Base-by-base conservation (phyloP, 768 basidiomycete species). In the Amanita fuliginea region DNA sequence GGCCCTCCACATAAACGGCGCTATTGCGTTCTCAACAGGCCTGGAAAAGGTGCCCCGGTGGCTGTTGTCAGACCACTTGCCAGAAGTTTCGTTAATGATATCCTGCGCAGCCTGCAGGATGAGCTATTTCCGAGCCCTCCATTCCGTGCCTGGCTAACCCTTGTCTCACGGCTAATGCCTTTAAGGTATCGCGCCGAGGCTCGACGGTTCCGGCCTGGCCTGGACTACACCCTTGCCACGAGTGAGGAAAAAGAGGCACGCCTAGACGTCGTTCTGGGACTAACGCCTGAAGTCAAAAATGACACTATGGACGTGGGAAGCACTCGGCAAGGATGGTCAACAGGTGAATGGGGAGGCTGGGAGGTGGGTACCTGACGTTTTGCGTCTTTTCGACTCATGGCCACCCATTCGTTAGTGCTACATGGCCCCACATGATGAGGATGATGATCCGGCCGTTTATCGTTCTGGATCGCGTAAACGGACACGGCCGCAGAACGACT, bases 1-100 rank as follows among this genome's bases (percentile, higher is more conserved):
- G 92, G 94, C 2, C 95, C 95, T 1, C 91, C 95, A 24, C 92
- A 94, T 64, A 92, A 94, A 63, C 90, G 89, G 76, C 88, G 95
- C 30, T 97, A 93, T 71, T 85, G 87, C 63, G 73, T 75, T 3
- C 80, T 94, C 22, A 64, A 65, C 24, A 62, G 69, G 18, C 67
- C 56, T 22, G 57, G 56, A 41, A 62, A 61, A 11, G 64, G 66
- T 19, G 69, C 65, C 4, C 68, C 67, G n/a, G 64, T 62, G 37
- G 67, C 66, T 39, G 71, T 73, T 14, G 75, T 77, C 34, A 68
- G 71, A 14, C 77, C 79, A 21, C 74, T 74, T 47, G 70, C 74
- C 78, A 22, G 68, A 74, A 28, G 64, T 16, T 70, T 72, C n/a
- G 68, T 76, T 16, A 76, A 76, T 52, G 72, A 73, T 54, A 78